Conservation (phyloP, 805 yeast genomes). For the Suhomyces emberorum region DNA sequence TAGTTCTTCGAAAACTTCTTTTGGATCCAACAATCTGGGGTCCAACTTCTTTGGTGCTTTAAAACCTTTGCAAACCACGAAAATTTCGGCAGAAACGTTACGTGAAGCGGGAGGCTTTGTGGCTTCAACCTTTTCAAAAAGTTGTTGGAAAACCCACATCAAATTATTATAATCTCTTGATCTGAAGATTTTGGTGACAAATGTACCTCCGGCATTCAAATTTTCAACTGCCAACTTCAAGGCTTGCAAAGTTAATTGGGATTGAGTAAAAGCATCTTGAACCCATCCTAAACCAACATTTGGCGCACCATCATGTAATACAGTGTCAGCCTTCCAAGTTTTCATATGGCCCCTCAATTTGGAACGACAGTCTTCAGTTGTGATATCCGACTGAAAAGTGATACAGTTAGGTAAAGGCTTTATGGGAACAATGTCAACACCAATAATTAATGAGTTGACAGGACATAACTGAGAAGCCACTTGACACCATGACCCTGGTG, state of each 20-base stretch:
- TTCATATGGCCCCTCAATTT: conserved; percentile 93
- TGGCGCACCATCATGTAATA: conserved; percentile 99
- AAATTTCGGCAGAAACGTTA: conserved; percentile 98
- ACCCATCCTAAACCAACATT: conserved; percentile 99
- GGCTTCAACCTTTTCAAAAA: conserved; percentile 95
- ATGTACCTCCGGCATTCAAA: conserved; percentile 86
- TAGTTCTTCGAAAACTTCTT: conserved; percentile 90
- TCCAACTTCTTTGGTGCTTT: conserved; percentile 95
- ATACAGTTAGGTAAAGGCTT: conserved; percentile 93
- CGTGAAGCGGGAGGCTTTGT: conserved; percentile 99
- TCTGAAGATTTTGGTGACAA: conserved; percentile 94
- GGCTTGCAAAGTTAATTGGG: conserved; percentile 92
- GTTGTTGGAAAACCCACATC: conserved; percentile 95
- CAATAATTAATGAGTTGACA: conserved; percentile 86
- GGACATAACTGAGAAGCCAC: conserved; percentile 95
- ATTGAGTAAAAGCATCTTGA: conserved; percentile 98
- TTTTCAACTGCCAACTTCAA: conserved; percentile 92
- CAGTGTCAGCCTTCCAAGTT: conserved; percentile 98
- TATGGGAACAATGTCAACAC: conserved; percentile 98
- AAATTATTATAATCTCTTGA: conserved; percentile 98
- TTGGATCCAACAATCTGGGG: conserved; percentile 88
- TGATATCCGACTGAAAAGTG: conserved; percentile 93
- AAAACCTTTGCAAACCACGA: conserved; percentile 93
- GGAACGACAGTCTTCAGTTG: conserved; percentile 96
- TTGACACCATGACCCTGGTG: conserved; percentile 99